Base-by-base conservation (phyloP, 2,329 filamentous ascomycete genomes). In the Exophiala sp. region DNA sequence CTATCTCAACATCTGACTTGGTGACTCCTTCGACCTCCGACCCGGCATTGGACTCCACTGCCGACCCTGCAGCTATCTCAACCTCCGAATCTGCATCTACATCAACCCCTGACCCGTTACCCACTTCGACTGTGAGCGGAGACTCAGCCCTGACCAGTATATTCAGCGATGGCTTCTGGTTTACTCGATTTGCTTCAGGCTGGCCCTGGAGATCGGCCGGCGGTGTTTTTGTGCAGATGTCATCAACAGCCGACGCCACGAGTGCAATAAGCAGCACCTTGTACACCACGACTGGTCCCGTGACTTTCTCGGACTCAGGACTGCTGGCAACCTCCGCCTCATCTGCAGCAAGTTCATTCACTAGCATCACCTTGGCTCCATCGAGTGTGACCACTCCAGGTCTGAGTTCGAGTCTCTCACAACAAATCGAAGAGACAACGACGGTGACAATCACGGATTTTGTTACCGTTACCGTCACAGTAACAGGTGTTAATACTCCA, bases 391-490 rank as follows among this genome's bases (percentile, higher is more conserved):
- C 14, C 13, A 41, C 38, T 41, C 14, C 21, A 8, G 18, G 11
- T 29, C 14, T 32, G 23, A 7, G 14, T 14, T 14, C 23, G 8
- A 22, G n/a, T 27, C 21, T 22, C 13, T 13, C 19, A 11, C 23
- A 9, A 37, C 43, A 22, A 21, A 37, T 3, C n/a, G 46, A 22
- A n/a, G 9, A 35, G 18, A 21, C 24, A 21, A 50, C 24, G 24
- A 50, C 45, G 9, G 46, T 38, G 14, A 55, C 46, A 13, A 40
- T 44, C 22, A 52, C 48, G n/a, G 52, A 47, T 23, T 50, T n/a
- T 40, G 30, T 54, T 45, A 54, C 54, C 32, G 34, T 47, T 7
- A 57, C 50, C 10, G 47, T 51, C 35, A 51, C 44, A 10, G 44
- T 37, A 19, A 19, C n/a, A 18, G 34, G n/a, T 9, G 8, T 13